Conservation (phyloP, 2,329 filamentous ascomycete species). For the Fonsecaea monophora region DNA sequence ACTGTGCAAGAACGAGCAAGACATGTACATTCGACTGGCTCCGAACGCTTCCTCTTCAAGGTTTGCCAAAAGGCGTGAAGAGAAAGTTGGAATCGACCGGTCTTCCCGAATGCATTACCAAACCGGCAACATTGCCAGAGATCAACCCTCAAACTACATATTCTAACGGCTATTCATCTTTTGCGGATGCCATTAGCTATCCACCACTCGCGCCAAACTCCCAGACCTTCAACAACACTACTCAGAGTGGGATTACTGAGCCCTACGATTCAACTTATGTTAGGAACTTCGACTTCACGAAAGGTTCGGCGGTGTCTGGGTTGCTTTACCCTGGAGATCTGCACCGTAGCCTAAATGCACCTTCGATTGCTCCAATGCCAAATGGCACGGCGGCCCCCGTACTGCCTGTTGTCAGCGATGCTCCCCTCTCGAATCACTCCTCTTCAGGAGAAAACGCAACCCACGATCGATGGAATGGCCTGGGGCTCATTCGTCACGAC, state of each 20-base stretch:
- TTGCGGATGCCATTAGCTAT: not conserved
- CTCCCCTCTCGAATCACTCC: not conserved
- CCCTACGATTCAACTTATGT: conserved; percentile 1
- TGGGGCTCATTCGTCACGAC: conserved; percentile 7
- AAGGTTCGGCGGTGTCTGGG: not conserved
- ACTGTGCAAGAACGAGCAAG: conserved; percentile 55
- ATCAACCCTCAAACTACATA: conserved; percentile 12
- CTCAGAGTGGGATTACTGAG: not conserved
- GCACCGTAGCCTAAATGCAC: conserved; percentile 3
- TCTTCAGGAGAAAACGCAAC: not conserved
- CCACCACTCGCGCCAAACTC: not conserved
- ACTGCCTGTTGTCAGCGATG: not conserved
- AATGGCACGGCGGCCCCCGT: not conserved
- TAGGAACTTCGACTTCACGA: not conserved
- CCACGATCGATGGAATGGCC: conserved; percentile 7
- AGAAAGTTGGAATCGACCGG: conserved; percentile 30
- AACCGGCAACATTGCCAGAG: not conserved
- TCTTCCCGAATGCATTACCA: conserved; percentile 2
- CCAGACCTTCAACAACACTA: not conserved
- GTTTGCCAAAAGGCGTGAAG: conserved; percentile 35
- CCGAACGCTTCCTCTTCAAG: conserved; percentile 40
- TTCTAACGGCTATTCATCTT: not conserved
- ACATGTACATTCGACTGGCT: conserved; percentile 56
- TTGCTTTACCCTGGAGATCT: not conserved
- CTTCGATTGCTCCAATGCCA: not conserved